phyloP scores from a whole-genome alignment of 805 yeast species.

The Starmerella stigmatis region DNA sequence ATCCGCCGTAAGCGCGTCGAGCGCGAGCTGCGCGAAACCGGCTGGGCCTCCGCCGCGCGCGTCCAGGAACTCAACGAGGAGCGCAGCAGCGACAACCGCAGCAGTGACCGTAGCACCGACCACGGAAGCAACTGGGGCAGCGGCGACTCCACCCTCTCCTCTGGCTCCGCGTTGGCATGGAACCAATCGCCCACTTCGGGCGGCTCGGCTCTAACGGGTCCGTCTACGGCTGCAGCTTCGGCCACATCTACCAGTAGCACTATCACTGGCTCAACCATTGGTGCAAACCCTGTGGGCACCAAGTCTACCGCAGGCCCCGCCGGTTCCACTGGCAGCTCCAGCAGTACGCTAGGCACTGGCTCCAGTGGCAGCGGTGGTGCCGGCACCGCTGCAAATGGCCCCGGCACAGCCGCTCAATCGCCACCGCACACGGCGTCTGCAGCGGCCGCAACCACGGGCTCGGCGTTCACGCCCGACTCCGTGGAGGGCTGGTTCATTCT shows the following conservation, averaged over 20 bases:
- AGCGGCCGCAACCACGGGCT: conserved; percentile 11
- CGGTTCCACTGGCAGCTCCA: neutral
- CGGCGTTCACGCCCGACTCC: conserved; percentile 16
- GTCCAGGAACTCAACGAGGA: conserved; percentile 28
- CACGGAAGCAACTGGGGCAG: neutral
- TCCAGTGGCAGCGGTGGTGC: neutral
- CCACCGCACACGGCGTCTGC: neutral
- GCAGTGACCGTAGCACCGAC: neutral
- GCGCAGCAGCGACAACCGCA: neutral
- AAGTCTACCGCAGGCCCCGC: neutral
- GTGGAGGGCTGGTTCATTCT: conserved; percentile 78
- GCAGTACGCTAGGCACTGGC: too few species aligned
- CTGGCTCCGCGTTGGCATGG: too few species aligned
- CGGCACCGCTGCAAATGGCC: neutral
- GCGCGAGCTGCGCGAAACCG: conserved; percentile 38
- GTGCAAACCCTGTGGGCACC: too few species aligned
- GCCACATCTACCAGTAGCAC: neutral
- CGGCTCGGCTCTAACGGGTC: neutral
- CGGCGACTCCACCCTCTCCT: neutral
- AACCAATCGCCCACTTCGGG: too few species aligned
- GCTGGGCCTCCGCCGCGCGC: conserved; percentile 77
- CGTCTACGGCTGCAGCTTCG: neutral
- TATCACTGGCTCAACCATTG: neutral
- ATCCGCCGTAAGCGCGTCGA: conserved; percentile 78
- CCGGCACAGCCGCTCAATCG: neutral